Percentiles rank a stretch among this genome's conserved stretches.
These are phyloP conservation scores for Aspergillus thermomutatus DNA, from an alignment of 2,329 filamentous ascomycete genomes.

Conservation along the genomic window DNA sequence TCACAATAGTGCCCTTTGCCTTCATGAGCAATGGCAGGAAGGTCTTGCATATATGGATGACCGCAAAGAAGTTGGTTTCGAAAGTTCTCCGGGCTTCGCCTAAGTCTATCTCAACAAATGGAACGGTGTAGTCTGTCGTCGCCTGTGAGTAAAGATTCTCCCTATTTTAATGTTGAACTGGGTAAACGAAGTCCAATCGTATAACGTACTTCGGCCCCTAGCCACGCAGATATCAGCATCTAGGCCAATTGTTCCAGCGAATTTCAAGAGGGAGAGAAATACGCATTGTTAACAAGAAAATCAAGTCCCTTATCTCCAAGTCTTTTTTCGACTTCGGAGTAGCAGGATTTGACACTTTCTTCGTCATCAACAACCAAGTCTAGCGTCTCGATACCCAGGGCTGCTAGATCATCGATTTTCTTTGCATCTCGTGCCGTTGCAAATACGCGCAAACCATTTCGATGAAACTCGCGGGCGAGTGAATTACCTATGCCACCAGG, in stretches of 20 bases:
- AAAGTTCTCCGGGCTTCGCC: slow-evolving; percentile 47
- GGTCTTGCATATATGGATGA: slow-evolving; percentile 56
- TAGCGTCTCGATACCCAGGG: slow-evolving; percentile 53
- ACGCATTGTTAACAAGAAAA: slow-evolving; percentile 58
- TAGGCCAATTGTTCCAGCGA: not conserved
- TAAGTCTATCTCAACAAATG: slow-evolving; percentile 54
- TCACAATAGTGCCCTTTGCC: slow-evolving; percentile 44
- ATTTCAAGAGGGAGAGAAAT: slow-evolving; percentile 12
- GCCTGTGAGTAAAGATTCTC: slow-evolving; percentile 3
- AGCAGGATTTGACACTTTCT: slow-evolving; percentile 48
- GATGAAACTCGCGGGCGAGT: slow-evolving; percentile 56
- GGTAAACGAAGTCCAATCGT: not conserved
- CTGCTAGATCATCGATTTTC: slow-evolving; percentile 48
- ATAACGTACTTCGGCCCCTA: slow-evolving; percentile 31
- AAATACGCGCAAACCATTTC: slow-evolving; percentile 53
- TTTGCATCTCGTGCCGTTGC: slow-evolving; percentile 54
- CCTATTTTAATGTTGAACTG: not conserved
- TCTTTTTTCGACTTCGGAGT: slow-evolving; percentile 44
- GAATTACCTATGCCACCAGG: slow-evolving; percentile 59
- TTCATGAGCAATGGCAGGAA: slow-evolving; percentile 54
- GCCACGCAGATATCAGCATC: slow-evolving; percentile 5
- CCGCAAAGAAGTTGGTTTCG: slow-evolving; percentile 55
- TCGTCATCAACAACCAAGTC: slow-evolving; percentile 52
- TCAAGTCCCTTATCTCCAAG: slow-evolving; percentile 51
- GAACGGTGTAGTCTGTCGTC: slow-evolving; percentile 51